These are phyloP conservation scores for Xylariaceae sp. DNA, from an alignment of 2,329 filamentous ascomycete genomes.

Conservation along the genomic window DNA sequence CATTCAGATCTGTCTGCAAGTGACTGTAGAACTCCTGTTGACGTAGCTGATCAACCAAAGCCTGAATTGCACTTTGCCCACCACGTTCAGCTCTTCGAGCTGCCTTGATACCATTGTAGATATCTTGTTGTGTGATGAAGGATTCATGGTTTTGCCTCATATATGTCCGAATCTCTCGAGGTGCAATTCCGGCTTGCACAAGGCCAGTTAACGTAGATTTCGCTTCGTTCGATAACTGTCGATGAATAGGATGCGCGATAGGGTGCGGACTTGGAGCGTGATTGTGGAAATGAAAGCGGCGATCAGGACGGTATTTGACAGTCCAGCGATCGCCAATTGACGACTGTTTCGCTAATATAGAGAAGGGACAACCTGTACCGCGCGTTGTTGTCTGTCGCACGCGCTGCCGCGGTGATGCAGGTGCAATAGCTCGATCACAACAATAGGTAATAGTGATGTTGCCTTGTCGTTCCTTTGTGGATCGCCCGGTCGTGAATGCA, in stretches of 20 bases:
- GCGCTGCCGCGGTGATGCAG: neutral
- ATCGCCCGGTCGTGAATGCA: neutral
- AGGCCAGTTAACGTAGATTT: neutral
- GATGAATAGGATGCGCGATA: neutral
- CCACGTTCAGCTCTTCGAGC: neutral
- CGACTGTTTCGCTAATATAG: neutral
- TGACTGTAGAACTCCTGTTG: neutral
- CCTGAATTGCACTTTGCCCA: neutral
- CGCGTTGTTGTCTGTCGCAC: neutral
- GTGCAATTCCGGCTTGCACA: neutral
- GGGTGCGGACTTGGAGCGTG: neutral
- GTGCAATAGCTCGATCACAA: neutral
- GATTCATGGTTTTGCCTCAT: neutral
- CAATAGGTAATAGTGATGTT: neutral
- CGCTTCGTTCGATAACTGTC: neutral
- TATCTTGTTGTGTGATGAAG: neutral
- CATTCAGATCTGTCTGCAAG: neutral
- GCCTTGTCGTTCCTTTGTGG: neutral
- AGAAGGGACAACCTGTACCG: neutral
- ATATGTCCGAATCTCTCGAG: neutral
- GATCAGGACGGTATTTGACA: neutral
- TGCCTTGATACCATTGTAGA: neutral
- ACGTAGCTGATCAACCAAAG: neutral
- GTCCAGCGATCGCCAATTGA: neutral
- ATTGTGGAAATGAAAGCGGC: neutral